phyloP scores from a whole-genome alignment of 805 yeast species.

The Candida railenensis region DNA sequence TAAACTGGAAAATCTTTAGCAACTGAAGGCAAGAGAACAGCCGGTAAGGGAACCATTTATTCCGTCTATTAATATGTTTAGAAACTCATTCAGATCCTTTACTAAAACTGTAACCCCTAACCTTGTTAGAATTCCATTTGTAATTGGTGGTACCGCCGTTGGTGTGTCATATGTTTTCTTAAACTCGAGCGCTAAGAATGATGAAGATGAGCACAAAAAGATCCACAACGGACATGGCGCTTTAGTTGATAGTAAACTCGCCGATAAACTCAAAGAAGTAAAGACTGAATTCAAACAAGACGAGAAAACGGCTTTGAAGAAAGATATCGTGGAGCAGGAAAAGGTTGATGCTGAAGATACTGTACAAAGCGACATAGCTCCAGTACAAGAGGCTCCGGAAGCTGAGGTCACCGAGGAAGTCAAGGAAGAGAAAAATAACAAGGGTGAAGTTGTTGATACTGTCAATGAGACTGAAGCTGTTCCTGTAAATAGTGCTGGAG shows the following conservation, averaged over 20 bases:
- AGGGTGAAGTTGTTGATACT: constrained; percentile 3
- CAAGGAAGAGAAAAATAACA: constrained; percentile 1
- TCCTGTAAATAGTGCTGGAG: background rate
- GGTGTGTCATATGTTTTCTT: constrained; percentile 1
- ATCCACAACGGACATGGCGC: background rate
- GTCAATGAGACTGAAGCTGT: background rate
- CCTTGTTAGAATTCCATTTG: background rate
- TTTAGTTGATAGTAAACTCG: background rate
- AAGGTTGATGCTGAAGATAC: background rate
- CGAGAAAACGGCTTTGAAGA: constrained; percentile 5
- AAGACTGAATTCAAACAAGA: constrained; percentile 9
- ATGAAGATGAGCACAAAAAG: background rate
- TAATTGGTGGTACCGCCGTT: background rate
- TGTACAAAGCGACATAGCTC: background rate
- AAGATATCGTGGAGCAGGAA: constrained; percentile 1
- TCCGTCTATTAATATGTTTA: background rate
- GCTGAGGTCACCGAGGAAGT: constrained; percentile 9
- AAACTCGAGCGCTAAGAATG: background rate
- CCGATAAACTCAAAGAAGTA: background rate
- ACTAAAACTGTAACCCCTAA: background rate
- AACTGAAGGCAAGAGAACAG: too few relatives aligned
- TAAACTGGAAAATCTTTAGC: too few relatives aligned
- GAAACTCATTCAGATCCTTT: constrained; percentile 1
- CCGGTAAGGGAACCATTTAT: background rate
- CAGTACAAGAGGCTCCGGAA: constrained; percentile 3